Percentiles rank a stretch among this genome's conserved stretches.
These are phyloP conservation scores for Colletotrichum filicis DNA, from an alignment of 2,329 filamentous ascomycete genomes.

Conservation along the genomic window DNA sequence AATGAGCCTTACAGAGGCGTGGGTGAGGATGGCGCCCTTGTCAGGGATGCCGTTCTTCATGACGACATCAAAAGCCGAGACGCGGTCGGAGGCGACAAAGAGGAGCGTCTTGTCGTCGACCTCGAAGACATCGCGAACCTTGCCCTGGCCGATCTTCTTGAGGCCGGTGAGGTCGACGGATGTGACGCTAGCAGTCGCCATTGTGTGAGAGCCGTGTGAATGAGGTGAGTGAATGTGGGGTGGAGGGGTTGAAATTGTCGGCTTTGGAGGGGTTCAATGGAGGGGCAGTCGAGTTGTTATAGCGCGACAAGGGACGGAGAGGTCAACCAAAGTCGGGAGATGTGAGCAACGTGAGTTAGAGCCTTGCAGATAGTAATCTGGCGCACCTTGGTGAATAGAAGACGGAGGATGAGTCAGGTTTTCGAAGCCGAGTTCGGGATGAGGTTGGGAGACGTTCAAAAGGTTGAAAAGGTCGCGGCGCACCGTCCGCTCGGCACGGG, in stretches of 20 bases:
- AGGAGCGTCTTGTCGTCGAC: constrained; percentile 78
- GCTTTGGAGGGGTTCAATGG: constrained; percentile 1
- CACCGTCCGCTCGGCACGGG: not conserved
- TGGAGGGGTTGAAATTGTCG: constrained; percentile 24
- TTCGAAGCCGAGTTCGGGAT: constrained; percentile 23
- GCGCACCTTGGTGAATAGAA: not conserved
- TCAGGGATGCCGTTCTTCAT: constrained; percentile 74
- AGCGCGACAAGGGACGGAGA: not conserved
- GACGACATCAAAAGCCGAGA: constrained; percentile 95
- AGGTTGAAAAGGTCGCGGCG: constrained; percentile 14
- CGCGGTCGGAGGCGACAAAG: constrained; percentile 88
- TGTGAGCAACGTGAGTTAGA: not conserved
- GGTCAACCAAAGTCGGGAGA: not conserved
- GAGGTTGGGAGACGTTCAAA: not conserved
- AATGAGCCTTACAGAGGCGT: constrained; percentile 43
- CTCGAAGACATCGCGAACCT: constrained; percentile 85
- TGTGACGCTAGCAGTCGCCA: constrained; percentile 30
- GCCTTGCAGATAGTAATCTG: not conserved
- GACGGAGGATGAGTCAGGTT: constrained; percentile 12
- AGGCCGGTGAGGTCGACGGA: constrained; percentile 34
- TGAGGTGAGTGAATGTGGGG: constrained; percentile 2
- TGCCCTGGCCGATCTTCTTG: constrained; percentile 55
- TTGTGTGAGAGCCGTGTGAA: not conserved
- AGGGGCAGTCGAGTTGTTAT: not conserved
- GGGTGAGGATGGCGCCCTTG: constrained; percentile 64